A percentile compares a stretch with the other conserved stretches of the same genome.
Evolutionary conservation across 345 rosid genomes (phyloP).

Genomic region (Eutrema heterophyllum): DNA sequence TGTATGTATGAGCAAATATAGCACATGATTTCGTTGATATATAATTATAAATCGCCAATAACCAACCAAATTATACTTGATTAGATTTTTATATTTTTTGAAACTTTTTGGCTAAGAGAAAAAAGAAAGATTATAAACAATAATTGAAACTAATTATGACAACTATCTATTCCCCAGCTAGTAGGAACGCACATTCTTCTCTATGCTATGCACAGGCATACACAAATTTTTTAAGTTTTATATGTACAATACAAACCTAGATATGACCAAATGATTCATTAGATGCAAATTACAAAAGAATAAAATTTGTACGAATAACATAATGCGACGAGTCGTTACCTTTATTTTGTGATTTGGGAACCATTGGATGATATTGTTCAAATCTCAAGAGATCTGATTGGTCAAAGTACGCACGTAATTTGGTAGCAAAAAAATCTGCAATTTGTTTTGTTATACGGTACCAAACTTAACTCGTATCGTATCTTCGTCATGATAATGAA

Average conservation of each 20-base stretch:
- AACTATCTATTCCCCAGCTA: conserved; percentile 22
- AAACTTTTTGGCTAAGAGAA: not conserved
- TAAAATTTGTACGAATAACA: not conserved
- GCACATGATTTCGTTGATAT: not conserved
- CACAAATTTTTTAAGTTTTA: not conserved
- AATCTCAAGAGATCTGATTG: conserved; percentile 25
- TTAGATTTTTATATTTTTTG: not conserved
- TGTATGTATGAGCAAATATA: not conserved
- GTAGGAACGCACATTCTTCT: conserved; percentile 21
- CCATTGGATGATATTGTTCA: not conserved
- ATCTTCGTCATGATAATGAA: not conserved
- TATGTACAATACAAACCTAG: not conserved
- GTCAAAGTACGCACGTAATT: conserved; percentile 30
- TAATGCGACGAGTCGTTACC: conserved; percentile 26
- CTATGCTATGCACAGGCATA: not conserved
- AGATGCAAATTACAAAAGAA: not conserved
- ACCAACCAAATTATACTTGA: not conserved
- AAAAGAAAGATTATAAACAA: not conserved
- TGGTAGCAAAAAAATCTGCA: conserved; percentile 7
- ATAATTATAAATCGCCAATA: not conserved
- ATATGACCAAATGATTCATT: conserved; percentile 6
- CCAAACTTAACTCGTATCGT: conserved; percentile 30
- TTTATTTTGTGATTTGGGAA: conserved; percentile 18
- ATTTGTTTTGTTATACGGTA: conserved; percentile 9
- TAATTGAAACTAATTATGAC: conserved; percentile 7